Evolutionary conservation across 176 grass and related monocot genomes (phyloP).

Genomic region (Tuctoria greenei): DNA sequence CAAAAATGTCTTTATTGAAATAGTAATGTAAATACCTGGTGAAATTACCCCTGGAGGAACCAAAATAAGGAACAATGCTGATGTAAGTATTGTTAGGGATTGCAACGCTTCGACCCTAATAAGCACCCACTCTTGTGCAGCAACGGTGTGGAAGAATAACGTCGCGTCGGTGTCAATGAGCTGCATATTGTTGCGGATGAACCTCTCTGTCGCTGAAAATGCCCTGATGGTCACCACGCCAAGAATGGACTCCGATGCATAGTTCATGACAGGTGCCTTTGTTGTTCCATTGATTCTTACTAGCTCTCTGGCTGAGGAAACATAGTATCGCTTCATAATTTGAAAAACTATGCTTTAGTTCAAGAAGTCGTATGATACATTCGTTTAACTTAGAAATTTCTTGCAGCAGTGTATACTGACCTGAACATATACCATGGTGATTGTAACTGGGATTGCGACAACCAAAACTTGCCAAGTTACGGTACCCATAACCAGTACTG

Average conservation of each 20-base stretch:
- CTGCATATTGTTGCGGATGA: conserved; percentile 57
- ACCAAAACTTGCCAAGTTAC: conserved; percentile 88
- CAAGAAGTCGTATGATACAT: conserved; percentile 1
- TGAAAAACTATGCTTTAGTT: conserved; percentile 27
- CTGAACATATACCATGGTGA: conserved; percentile 67
- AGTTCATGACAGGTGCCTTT: conserved; percentile 91
- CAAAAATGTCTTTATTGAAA: conserved; percentile 1
- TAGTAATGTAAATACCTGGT: conserved; percentile 52
- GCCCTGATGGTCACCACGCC: conserved; percentile 77
- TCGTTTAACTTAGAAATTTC: conserved; percentile 4
- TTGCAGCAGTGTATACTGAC: conserved; percentile 39
- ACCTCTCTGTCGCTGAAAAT: conserved; percentile 61
- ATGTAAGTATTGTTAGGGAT: conserved; percentile 65
- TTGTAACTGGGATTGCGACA: conserved; percentile 70
- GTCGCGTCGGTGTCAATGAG: conserved; percentile 84
- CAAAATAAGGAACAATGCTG: conserved; percentile 71
- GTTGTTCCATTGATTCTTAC: conserved; percentile 95
- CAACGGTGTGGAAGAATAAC: conserved; percentile 84
- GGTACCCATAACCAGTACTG: conserved; percentile 56
- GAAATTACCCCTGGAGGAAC: conserved; percentile 70
- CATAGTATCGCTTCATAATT: conserved; percentile 65
- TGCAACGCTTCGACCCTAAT: conserved; percentile 86
- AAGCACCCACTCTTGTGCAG: conserved; percentile 90
- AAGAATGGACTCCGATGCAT: conserved; percentile 74
- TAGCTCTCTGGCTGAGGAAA: conserved; percentile 85